A percentile compares a stretch with the other conserved stretches of the same genome.
phyloP scores from a whole-genome alignment of 2,329 filamentous ascomycete species.

The Didymella pinodella region DNA sequence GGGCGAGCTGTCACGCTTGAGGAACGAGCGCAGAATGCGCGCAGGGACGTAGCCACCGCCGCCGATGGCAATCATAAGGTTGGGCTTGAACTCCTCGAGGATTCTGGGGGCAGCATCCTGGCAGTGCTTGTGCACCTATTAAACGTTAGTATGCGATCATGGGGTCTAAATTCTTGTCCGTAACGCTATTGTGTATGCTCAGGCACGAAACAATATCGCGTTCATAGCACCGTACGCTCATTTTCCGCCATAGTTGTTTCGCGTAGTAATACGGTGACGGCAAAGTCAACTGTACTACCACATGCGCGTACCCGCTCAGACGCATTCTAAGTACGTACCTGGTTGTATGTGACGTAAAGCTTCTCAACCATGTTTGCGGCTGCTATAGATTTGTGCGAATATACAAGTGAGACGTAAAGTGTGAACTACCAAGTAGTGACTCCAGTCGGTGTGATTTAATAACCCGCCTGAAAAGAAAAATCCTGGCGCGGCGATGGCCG shows the following conservation, averaged over 20 bases:
- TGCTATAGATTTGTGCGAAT: slow-evolving; percentile 3
- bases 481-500: slow-evolving; percentile 18
- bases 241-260: neutral
- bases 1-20: slow-evolving; percentile 83
- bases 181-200: neutral
- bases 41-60: slow-evolving; percentile 97
- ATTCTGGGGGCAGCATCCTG: slow-evolving; percentile 83
- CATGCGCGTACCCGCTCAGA: neutral
- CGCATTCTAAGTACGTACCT: slow-evolving; percentile 42
- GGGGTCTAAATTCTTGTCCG: neutral
- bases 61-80: slow-evolving; percentile 98
- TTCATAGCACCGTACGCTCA: neutral
- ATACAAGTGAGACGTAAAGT: slow-evolving; percentile 10
- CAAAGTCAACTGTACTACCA: slow-evolving; percentile 5
- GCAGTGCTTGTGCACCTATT: slow-evolving; percentile 95
- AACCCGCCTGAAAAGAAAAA: slow-evolving; percentile 15
- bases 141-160: slow-evolving; percentile 13
- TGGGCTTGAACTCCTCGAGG: slow-evolving; percentile 84
- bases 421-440: slow-evolving; percentile 5
- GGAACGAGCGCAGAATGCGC: slow-evolving; percentile 93
- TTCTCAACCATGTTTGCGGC: slow-evolving; percentile 51
- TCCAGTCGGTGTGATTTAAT: slow-evolving; percentile 13
- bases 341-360: slow-evolving; percentile 55
- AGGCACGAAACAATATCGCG: no score
- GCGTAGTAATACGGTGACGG: neutral